Evolutionary conservation across 768 basidiomycete genomes (phyloP).

Genomic region (Suillus variegatus): DNA sequence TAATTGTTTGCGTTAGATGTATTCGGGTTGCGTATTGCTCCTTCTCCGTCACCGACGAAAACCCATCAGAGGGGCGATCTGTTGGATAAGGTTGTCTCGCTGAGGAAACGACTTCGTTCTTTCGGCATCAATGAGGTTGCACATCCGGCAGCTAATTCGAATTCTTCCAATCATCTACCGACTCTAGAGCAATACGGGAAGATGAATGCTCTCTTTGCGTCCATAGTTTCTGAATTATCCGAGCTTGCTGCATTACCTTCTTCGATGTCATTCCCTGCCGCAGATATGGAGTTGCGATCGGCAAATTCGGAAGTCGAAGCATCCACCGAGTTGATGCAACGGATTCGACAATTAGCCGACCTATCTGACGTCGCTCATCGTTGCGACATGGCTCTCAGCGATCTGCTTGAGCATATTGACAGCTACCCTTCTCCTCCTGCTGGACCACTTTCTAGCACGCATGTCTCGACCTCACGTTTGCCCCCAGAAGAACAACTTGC

Average conservation of each 20-base stretch:
- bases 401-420: conserved; percentile 84
- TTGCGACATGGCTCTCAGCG: conserved; percentile 80
- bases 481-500: conserved; percentile 69
- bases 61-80: conserved; percentile 45
- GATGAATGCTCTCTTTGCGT: conserved; percentile 48
- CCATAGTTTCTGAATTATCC: conserved; percentile 46
- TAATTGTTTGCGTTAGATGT: conserved; percentile 47
- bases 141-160: conserved; percentile 38
- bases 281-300: conserved; percentile 63
- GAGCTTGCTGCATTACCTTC: conserved; percentile 51
- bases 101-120: conserved; percentile 62
- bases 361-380: conserved; percentile 48
- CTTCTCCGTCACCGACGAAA: conserved; percentile 34
- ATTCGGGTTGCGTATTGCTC: conserved; percentile 48
- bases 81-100: conserved; percentile 48
- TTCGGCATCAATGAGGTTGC: conserved; percentile 59
- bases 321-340: conserved; percentile 49
- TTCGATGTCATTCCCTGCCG: conserved; percentile 38
- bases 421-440: conserved; percentile 70
- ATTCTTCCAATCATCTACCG: conserved; percentile 49
- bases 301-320: conserved; percentile 59
- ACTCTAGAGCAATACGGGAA: conserved; percentile 46
- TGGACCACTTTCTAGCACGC: conserved; percentile 52
- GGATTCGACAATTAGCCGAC: conserved; percentile 55
- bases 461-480: conserved; percentile 39